These are phyloP conservation scores for Quercus wislizeni DNA, from an alignment of 306 rosid species.

Conservation along the genomic window DNA sequence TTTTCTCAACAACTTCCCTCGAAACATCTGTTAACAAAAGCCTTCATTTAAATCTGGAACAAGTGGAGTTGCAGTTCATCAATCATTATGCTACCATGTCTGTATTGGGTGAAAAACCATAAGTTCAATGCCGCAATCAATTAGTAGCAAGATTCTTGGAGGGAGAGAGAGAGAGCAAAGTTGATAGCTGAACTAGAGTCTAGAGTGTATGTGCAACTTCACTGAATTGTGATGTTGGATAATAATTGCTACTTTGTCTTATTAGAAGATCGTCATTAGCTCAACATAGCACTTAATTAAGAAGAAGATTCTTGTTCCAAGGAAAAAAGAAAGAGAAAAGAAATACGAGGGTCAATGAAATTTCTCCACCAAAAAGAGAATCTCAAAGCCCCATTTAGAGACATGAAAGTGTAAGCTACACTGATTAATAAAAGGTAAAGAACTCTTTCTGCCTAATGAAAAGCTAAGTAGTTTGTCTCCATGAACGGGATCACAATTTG, in stretches of 20 bases:
- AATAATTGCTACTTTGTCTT: slow-evolving; percentile 27
- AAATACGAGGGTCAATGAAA: slow-evolving; percentile 26
- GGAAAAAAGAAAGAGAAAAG: slow-evolving; percentile 2
- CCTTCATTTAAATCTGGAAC: background rate
- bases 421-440: slow-evolving; percentile 26
- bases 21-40: no score
- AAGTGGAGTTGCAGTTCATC: background rate
- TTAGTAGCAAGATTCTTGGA: background rate
- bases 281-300: slow-evolving; percentile 28
- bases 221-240: slow-evolving; percentile 5
- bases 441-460: slow-evolving; percentile 22
- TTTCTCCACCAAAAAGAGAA: slow-evolving; percentile 39
- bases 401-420: background rate
- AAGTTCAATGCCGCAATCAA: background rate
- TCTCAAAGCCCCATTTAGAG: slow-evolving; percentile 16
- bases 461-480: slow-evolving; percentile 18
- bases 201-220: background rate
- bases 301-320: slow-evolving; percentile 39
- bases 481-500: slow-evolving; percentile 22
- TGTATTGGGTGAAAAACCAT: background rate
- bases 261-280: slow-evolving; percentile 15
- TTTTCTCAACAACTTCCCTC: no score
- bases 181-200: background rate
- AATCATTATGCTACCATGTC: background rate
- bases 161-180: background rate